Evolutionary conservation across 2,329 filamentous ascomycete species (phyloP).

Genomic region (Hypoxylon sp.): DNA sequence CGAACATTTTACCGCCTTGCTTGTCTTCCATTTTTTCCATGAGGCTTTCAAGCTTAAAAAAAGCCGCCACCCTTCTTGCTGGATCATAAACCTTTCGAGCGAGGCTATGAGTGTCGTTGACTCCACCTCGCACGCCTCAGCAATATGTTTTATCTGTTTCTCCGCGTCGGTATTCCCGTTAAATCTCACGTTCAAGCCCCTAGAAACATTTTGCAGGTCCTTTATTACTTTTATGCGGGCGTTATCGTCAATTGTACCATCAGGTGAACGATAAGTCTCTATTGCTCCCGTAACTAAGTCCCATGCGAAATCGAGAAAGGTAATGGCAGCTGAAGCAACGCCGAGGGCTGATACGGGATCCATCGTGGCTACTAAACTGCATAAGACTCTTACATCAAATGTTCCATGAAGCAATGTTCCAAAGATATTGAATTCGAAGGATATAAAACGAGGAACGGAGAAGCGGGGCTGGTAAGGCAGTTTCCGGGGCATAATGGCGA

Average conservation of each 20-base stretch:
- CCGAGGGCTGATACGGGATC: constrained; percentile 1
- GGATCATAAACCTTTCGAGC: not conserved
- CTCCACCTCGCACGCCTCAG: not conserved
- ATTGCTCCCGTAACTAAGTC: not conserved
- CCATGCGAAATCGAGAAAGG: constrained; percentile 6
- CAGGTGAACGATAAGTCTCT: not conserved
- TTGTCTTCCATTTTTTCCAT: not conserved
- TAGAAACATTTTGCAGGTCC: not conserved
- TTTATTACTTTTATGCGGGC: not conserved
- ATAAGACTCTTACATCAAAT: not conserved
- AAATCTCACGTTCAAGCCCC: not conserved
- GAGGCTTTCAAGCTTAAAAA: not conserved
- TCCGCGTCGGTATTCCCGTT: not conserved
- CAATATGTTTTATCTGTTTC: not conserved
- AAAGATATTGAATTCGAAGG: no score
- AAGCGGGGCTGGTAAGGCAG: no score
- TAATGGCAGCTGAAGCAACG: constrained; percentile 1
- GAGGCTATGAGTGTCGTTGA: not conserved
- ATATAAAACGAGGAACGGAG: no score
- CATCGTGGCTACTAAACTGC: not conserved
- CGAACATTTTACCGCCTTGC: not conserved
- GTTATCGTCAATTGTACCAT: constrained; percentile 5
- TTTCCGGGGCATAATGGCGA: no score
- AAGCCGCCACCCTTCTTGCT: not conserved
- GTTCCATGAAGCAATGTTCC: no score